Evolutionary conservation across 2,329 filamentous ascomycete genomes (phyloP), one percentile per base, ranked within the genome.

Genomic region (Trichoderma semiorbis): DNA sequence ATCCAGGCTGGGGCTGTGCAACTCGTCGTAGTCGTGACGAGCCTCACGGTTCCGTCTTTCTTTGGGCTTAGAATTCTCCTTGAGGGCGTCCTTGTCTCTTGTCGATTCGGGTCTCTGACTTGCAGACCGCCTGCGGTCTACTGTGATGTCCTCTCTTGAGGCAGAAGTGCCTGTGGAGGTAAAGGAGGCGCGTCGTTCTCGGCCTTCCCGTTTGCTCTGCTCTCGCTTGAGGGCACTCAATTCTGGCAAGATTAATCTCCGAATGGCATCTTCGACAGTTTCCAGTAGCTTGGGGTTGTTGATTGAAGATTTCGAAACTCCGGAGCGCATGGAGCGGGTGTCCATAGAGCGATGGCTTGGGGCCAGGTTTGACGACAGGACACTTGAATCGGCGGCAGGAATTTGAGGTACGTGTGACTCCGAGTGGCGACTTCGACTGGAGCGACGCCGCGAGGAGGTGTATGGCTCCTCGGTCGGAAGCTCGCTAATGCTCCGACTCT

Each of bases 181-280:
- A 60, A 86, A 78, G 36, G 93, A 95, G 72, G 90, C 91, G 70
- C 89, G 89, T 12, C 89, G 47, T 53, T 53, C 47, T 53, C 47
- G 89, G 76, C 90, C 91, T 74, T 92, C 88, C 74, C 91, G 90
- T 74, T 92, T 91, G 80, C 93, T 95, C 79, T 95, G 93, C 78
- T 97, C 94, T 77, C 95, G 90, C 81, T 97, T 98, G 69, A 99
- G 85, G 11, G 94, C 93, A 76, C 94, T 95, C 58, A 99, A 86
- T 81, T 99, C 95, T 0, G 96, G 96, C 3, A 99, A 83, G 68
- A 98, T 97, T 64, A 97, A 86, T 63, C 94, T 89, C 74, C 94
- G 91, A 78, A 98, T 97, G 16, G 94, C 94, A 82, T 97, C 94
- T 82, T 98, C 95, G 3, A 98, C 95, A 0, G 94, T 96, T 77